Conservation (phyloP, 805 yeast genomes). For the Kluyveromyces aestuarii region DNA sequence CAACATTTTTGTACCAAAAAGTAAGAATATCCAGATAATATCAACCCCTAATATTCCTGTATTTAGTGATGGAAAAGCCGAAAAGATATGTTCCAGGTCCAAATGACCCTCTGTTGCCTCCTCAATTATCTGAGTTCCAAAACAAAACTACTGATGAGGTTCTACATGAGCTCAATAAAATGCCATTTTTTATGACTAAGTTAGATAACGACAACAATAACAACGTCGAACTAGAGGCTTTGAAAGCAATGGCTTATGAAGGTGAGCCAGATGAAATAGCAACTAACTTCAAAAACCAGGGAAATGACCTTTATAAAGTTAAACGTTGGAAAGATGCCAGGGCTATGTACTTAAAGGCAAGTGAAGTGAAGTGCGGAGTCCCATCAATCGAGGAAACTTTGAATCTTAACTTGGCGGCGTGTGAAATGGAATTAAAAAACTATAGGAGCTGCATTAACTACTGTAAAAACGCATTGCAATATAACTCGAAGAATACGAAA, state of each 20-base stretch:
- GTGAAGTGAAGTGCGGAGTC: slow-evolving; percentile 59
- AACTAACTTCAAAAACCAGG: slow-evolving; percentile 81
- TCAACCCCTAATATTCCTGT: no score
- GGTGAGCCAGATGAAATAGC: slow-evolving; percentile 95
- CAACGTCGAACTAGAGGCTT: slow-evolving; percentile 71
- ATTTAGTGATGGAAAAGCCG: slow-evolving; percentile 21
- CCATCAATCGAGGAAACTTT: slow-evolving; percentile 50
- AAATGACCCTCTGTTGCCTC: slow-evolving; percentile 68
- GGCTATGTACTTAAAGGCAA: slow-evolving; percentile 68
- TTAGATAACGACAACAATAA: slow-evolving; percentile 60
- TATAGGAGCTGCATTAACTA: slow-evolving; percentile 82
- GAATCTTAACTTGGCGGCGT: slow-evolving; percentile 79
- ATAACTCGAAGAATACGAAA: slow-evolving; percentile 65
- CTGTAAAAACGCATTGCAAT: slow-evolving; percentile 57
- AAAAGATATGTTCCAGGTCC: slow-evolving; percentile 38
- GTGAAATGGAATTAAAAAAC: slow-evolving; percentile 77
- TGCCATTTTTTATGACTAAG: slow-evolving; percentile 92
- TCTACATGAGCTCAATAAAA: slow-evolving; percentile 63
- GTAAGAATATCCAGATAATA: no score
- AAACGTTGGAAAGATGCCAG: slow-evolving; percentile 72
- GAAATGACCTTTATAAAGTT: slow-evolving; percentile 73
- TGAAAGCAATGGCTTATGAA: slow-evolving; percentile 85
- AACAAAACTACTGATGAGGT: slow-evolving; percentile 68
- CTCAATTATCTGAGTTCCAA: slow-evolving; percentile 58
- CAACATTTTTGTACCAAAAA: no score